Evolutionary conservation across 352 stramenopile genomes (phyloP), one percentile per base, ranked within the genome.

Genomic region (Globisporangium alternatum): DNA sequence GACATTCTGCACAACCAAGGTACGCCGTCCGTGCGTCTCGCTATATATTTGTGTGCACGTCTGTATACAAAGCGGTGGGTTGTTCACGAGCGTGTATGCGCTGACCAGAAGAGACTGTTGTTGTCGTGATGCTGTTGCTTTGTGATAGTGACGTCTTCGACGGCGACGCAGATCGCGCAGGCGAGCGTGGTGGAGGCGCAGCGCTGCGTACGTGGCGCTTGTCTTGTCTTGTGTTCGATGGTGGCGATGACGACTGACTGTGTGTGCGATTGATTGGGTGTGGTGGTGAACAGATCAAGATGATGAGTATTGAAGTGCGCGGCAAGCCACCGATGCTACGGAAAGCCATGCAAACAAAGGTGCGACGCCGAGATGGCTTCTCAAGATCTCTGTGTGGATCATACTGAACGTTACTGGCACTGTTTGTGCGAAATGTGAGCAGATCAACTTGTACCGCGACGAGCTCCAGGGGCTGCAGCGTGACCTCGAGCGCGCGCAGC

Each of bases 261-360:
- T 65, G 35, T 62, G 43, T 35, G 28, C 1, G 25, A 30, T 71
- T 28, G 25, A 39, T 5, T 56, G 47, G 33, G n/a, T 30, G 5
- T 35, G 35, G 0, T 45, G 13, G 41, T n/a, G 41, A 47, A n/a
- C 60, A 91, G 82, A 84, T 93, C 60, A 91, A 91, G 47, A 74
- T 91, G 37, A 91, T 93, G 84, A 87, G 79, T 44, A 74, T 91
- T 58, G 81, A 91, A 71, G 75, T 91, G 58, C 77, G 84, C 17
- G 81, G 84, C 10, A 81, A 87, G 56, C 58, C 75, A 19, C 81
- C 82, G 3, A 79, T 70, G 41, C 52, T 87, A 41, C 72, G 80
- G 43, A 93, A 90, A 65, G 76, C 74, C 6, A 91, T 93, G 84
- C 84, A 93, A 59, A 62, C 75, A 19, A 93, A 93, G 71, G 83